Percentiles rank a stretch among this genome's conserved stretches.
These are phyloP conservation scores for Pseudocercospora vitis DNA, from an alignment of 2,329 filamentous ascomycete genomes.

Conservation along the genomic window DNA sequence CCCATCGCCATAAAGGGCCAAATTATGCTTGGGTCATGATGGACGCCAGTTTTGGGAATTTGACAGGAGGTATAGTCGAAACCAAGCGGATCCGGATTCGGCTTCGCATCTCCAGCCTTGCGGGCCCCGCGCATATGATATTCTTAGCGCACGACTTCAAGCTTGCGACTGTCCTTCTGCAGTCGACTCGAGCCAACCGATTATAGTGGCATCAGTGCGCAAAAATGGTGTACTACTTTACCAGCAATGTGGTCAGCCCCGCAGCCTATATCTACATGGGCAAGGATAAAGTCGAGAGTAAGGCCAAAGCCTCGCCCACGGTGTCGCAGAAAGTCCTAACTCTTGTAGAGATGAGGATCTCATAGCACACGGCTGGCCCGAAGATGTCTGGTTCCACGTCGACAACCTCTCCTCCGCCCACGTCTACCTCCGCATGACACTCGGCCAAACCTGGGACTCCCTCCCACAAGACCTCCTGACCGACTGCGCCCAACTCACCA, in stretches of 20 bases:
- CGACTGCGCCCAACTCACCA: slow-evolving; percentile 95
- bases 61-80: not conserved
- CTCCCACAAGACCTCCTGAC: slow-evolving; percentile 73
- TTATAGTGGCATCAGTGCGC: too few species aligned
- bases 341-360: slow-evolving; percentile 78
- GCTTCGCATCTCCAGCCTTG: not conserved
- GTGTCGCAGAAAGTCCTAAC: slow-evolving; percentile 31
- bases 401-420: slow-evolving; percentile 97
- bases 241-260: slow-evolving; percentile 77
- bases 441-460: slow-evolving; percentile 78
- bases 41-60: not conserved
- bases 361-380: slow-evolving; percentile 90
- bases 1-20: slow-evolving; percentile 38
- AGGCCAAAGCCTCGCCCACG: slow-evolving; percentile 34
- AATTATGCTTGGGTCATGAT: not conserved
- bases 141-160: too few species aligned
- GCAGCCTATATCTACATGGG: slow-evolving; percentile 90
- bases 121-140: slow-evolving; percentile 9
- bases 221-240: slow-evolving; percentile 93
- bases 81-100: not conserved
- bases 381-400: slow-evolving; percentile 98
- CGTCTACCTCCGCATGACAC: slow-evolving; percentile 81
- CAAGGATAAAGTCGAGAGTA: slow-evolving; percentile 99
- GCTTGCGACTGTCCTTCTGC: too few species aligned
- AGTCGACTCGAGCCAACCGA: too few species aligned